Evolutionary conservation across 768 basidiomycete genomes (phyloP), one percentile per base, ranked within the genome.

Genomic region (Dioszegia hungarica): DNA sequence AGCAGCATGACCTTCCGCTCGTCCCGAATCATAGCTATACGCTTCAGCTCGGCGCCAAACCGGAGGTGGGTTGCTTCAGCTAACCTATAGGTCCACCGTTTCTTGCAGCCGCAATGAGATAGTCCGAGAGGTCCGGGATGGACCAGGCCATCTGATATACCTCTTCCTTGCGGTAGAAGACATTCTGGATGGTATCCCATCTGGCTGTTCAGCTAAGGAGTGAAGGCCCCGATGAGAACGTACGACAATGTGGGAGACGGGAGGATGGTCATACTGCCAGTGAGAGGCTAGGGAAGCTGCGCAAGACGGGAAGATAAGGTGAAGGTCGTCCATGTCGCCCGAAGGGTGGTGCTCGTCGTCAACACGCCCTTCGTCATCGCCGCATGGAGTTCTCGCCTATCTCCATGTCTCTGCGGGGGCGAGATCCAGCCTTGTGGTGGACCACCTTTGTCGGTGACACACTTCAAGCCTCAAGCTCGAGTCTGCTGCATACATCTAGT

Each of bases 11-110:
- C 75, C 75, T 89, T 94, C 5, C 85, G 81, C 44, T 81, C 82
- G 71, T 97, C 90, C 8, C 91, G 82, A 83, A 93, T 89, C 33
- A 95, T 75, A 36, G 94, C 94, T 95, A 57, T 2, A 39, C 8
- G n/a, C 15, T 12, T 24, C 15, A 49, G 54, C 56, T 19, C 22
- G 28, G n/a, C n/a, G n/a, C n/a, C n/a, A n/a, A n/a, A n/a, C n/a
- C 31, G 9, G 41, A 14, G 19, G 2, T 10, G 8, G n/a, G 37
- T 29, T 41, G 5, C 28, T 15, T 20, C 28, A 55, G 40, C 41
- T 49, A 55, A 91, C 92, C 92, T 73, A 95, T 79, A 12, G 92
- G 93, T 15, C 93, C 94, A 33, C 90, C 90, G 75, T 88, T 84
- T 39, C 84, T 83, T 72, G 89, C 91, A 20, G 86, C 88, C 24